Conservation (phyloP, 1,284 basidiomycete genomes). For the Heimioporus retisporus region DNA sequence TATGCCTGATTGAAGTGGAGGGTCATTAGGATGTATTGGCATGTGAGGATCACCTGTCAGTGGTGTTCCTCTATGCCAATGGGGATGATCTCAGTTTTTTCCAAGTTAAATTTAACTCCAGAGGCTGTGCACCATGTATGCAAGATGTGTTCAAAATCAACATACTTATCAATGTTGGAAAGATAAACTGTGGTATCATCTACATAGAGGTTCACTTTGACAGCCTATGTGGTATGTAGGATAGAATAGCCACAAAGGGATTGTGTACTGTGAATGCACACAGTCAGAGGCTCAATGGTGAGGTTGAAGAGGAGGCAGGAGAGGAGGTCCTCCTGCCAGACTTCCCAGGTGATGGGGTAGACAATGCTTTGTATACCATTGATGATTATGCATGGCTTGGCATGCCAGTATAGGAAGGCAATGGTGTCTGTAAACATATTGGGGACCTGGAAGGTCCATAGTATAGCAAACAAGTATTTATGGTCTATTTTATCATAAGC, state of each 20-base stretch:
- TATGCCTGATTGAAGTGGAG: not conserved
- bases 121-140: conserved; percentile 11
- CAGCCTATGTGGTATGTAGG: fast-evolving
- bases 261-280: not conserved
- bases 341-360: conserved; percentile 46
- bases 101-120: conserved; percentile 21
- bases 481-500: conserved; percentile 31
- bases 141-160: not conserved
- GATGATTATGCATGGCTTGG: conserved; percentile 44
- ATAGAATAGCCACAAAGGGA: not conserved
- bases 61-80: conserved; percentile 11
- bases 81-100: conserved; percentile 30
- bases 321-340: conserved; percentile 50
- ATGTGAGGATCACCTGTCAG: fast-evolving
- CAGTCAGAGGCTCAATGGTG: conserved; percentile 24
- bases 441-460: not conserved
- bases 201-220: conserved; percentile 17
- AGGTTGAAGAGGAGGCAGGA: conserved; percentile 52
- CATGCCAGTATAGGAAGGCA: conserved; percentile 47
- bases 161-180: conserved; percentile 9
- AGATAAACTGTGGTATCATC: conserved; percentile 31
- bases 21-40: conserved; percentile 2
- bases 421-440: conserved; percentile 35
- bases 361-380: conserved; percentile 43
- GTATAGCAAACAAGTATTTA: not conserved